phyloP scores from a whole-genome alignment of 345 rosid genomes.

The Kandelia obovata region DNA sequence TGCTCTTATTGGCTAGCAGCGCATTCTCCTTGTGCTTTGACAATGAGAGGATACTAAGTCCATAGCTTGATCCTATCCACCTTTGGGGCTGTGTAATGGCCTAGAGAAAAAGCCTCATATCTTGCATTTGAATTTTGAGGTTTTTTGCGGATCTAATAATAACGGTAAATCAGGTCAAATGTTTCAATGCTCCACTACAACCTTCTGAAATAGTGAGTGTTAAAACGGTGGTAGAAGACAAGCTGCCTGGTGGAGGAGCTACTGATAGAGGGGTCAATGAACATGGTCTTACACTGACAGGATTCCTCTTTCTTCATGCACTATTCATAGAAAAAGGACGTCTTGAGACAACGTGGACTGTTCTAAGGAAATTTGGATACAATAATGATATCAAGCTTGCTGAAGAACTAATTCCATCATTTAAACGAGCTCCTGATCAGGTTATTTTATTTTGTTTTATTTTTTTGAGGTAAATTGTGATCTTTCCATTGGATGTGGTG shows the following conservation, averaged over 20 bases:
- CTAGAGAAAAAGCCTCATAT: not conserved
- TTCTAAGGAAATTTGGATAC: slow-evolving; percentile 87
- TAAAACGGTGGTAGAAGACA: slow-evolving; percentile 92
- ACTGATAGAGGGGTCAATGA: slow-evolving; percentile 81
- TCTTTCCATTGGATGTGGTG: no score
- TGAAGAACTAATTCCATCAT: slow-evolving; percentile 74
- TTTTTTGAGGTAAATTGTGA: not conserved
- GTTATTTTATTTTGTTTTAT: slow-evolving; percentile 26
- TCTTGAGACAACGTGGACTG: slow-evolving; percentile 97
- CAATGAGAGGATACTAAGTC: not conserved
- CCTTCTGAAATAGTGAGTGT: slow-evolving; percentile 93
- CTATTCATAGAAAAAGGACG: slow-evolving; percentile 96
- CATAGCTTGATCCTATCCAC: not conserved
- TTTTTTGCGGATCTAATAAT: slow-evolving; percentile 26
- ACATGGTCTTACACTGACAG: slow-evolving; percentile 85
- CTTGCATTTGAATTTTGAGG: not conserved
- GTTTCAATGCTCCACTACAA: slow-evolving; percentile 92
- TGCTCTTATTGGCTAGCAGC: not conserved
- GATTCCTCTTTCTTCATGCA: slow-evolving; percentile 96
- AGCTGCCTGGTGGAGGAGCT: slow-evolving; percentile 42
- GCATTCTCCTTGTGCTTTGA: not conserved
- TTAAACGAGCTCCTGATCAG: slow-evolving; percentile 88
- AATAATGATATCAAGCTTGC: slow-evolving; percentile 88
- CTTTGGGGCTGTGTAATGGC: not conserved
- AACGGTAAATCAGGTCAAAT: slow-evolving; percentile 66